These are phyloP conservation scores for Tulasnella sp. DNA, from an alignment of 768 basidiomycete species.

Conservation along the genomic window DNA sequence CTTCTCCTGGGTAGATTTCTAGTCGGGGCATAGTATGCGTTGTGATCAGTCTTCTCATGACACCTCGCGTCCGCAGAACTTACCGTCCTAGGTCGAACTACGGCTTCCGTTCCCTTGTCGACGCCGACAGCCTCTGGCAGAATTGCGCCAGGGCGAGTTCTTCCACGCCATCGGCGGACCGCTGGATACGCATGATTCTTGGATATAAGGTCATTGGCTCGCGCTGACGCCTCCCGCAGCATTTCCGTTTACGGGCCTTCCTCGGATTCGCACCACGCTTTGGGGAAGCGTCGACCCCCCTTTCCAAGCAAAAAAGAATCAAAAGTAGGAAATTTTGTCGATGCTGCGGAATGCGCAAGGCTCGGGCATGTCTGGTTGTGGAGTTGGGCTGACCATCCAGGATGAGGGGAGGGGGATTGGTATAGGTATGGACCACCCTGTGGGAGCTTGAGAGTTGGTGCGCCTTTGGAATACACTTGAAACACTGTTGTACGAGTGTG, in stretches of 20 bases:
- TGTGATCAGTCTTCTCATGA: not conserved
- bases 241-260: not conserved
- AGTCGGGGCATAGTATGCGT: not conserved
- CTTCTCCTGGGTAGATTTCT: not conserved
- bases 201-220: not conserved
- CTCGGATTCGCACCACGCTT: not conserved
- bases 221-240: not conserved
- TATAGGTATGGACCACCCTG: not conserved
- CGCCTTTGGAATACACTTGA: too few species aligned
- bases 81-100: not conserved
- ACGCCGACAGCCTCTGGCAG: constrained; percentile 6
- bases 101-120: constrained; percentile 12
- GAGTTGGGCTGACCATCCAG: too few species aligned
- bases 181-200: not conserved
- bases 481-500: too few species aligned
- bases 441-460: too few species aligned
- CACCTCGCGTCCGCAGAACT: not conserved
- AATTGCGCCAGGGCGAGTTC: not conserved
- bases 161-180: not conserved
- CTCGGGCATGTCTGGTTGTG: not conserved
- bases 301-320: not conserved
- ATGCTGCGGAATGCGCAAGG: not conserved
- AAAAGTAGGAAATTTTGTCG: not conserved
- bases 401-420: not conserved
- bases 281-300: not conserved